Evolutionary conservation across 2,329 filamentous ascomycete genomes (phyloP).

Genomic region (Allantophomopsis lycopodina): DNA sequence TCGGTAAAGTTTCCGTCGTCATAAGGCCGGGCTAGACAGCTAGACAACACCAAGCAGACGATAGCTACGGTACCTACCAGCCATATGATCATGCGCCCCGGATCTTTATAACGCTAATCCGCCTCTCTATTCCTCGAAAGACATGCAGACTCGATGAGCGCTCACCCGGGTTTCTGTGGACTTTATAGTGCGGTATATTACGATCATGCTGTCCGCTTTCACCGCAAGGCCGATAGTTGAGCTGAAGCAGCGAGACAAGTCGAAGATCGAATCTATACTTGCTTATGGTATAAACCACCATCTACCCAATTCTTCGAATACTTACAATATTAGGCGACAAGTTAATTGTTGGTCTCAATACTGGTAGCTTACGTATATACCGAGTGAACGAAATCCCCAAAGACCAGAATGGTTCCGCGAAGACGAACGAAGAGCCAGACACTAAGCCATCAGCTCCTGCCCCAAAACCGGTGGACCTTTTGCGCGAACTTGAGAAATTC

Average conservation of each 20-base stretch:
- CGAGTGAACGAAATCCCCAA: slow-evolving; percentile 59
- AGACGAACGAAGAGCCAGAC: slow-evolving; percentile 14
- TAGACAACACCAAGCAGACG: too few relatives aligned
- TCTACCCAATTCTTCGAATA: not conserved
- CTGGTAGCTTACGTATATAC: slow-evolving; percentile 79
- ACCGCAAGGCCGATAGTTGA: slow-evolving; percentile 93
- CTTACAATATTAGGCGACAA: slow-evolving; percentile 52
- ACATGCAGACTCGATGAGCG: too few relatives aligned
- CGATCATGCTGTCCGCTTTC: slow-evolving; percentile 89
- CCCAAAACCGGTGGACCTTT: slow-evolving; percentile 58
- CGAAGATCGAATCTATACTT: slow-evolving; percentile 89
- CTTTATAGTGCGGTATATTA: not conserved
- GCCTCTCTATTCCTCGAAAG: too few relatives aligned
- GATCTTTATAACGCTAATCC: too few relatives aligned
- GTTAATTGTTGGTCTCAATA: slow-evolving; percentile 83
- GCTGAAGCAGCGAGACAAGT: slow-evolving; percentile 90
- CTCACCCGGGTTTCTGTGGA: too few relatives aligned
- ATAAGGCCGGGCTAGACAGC: too few relatives aligned
- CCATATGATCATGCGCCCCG: too few relatives aligned
- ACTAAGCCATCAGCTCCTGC: slow-evolving; percentile 13
- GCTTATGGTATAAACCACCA: slow-evolving; percentile 53
- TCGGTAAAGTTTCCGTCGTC: too few relatives aligned
- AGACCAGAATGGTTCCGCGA: slow-evolving; percentile 23
- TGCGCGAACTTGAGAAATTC: slow-evolving; percentile 91
- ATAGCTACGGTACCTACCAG: too few relatives aligned